phyloP scores from a whole-genome alignment of 2,329 filamentous ascomycete species.

The Arthroderma uncinatum region DNA sequence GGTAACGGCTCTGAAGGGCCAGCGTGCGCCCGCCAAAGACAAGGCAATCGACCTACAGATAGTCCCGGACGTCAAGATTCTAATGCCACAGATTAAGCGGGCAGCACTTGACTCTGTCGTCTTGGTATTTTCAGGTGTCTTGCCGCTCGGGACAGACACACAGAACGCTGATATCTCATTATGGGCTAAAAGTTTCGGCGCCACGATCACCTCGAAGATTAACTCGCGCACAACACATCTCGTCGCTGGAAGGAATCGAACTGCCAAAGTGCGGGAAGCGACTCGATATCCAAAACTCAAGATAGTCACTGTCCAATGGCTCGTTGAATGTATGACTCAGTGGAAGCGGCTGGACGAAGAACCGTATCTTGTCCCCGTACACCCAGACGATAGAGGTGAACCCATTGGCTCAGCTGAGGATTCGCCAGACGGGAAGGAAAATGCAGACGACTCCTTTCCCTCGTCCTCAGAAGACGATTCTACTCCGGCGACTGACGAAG shows the following conservation, averaged over 20 bases:
- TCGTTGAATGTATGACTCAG: conserved; percentile 69
- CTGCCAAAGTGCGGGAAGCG: conserved; percentile 82
- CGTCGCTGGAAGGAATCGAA: conserved; percentile 53
- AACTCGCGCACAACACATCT: conserved; percentile 40
- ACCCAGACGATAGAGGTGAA: conserved; percentile 52
- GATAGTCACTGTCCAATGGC: conserved; percentile 86
- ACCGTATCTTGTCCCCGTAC: conserved; percentile 66
- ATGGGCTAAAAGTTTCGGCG: conserved; percentile 80
- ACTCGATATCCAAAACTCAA: conserved; percentile 68
- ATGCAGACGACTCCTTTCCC: conserved; percentile 8
- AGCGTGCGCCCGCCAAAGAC: conserved; percentile 34
- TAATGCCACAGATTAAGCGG: conserved; percentile 74
- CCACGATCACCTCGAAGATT: conserved; percentile 41
- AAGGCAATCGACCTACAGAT: conserved; percentile 43
- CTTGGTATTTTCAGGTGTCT: conserved; percentile 81
- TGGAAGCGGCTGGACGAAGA: conserved; percentile 73
- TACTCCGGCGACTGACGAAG: conserved; percentile 19
- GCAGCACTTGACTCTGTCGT: conserved; percentile 62
- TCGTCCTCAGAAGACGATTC: conserved; percentile 19
- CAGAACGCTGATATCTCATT: conserved; percentile 74
- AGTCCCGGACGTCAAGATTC: conserved; percentile 72
- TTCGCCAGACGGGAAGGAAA: conserved; percentile 20
- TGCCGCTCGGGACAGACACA: conserved; percentile 70
- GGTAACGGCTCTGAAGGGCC: conserved; percentile 41
- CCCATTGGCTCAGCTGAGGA: conserved; percentile 22